These are phyloP conservation scores for Cystobasidium sp. DNA, from an alignment of 1,284 basidiomycete genomes.

Conservation along the genomic window DNA sequence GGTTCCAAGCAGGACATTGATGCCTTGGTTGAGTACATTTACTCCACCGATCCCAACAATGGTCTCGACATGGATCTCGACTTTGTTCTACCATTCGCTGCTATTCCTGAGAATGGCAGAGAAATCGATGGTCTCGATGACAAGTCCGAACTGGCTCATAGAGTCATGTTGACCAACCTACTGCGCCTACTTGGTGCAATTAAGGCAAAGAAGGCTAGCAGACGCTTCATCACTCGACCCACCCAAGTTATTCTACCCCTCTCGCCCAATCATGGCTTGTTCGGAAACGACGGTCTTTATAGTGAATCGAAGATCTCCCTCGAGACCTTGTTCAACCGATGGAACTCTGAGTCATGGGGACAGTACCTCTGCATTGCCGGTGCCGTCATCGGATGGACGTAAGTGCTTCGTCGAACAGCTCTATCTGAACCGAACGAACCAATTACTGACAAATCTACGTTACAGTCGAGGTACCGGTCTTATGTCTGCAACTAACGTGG, in stretches of 20 bases:
- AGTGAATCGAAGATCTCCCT: slow-evolving; percentile 98
- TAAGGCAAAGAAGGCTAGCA: slow-evolving; percentile 95
- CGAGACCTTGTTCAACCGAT: slow-evolving; percentile 96
- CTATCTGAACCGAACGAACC: slow-evolving; percentile 43
- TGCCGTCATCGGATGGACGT: slow-evolving; percentile 81
- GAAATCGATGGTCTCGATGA: slow-evolving; percentile 97
- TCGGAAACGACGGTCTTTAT: slow-evolving; percentile 97
- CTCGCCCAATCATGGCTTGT: slow-evolving; percentile 96
- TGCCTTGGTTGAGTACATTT: slow-evolving; percentile 96
- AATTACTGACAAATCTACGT: slow-evolving; percentile 55
- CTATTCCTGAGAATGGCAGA: slow-evolving; percentile 96
- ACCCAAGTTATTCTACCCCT: slow-evolving; percentile 97
- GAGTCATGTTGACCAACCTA: slow-evolving; percentile 74
- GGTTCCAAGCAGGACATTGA: slow-evolving; percentile 97
- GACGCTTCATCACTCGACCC: slow-evolving; percentile 93
- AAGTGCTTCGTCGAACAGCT: slow-evolving; percentile 52
- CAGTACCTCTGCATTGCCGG: slow-evolving; percentile 97
- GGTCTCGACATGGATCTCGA: slow-evolving; percentile 93
- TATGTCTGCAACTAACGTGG: slow-evolving; percentile 93
- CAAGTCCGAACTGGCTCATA: slow-evolving; percentile 95
- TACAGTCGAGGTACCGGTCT: slow-evolving; percentile 99
- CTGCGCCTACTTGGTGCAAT: slow-evolving; percentile 93
- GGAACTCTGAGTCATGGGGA: slow-evolving; percentile 98
- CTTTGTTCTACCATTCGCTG: slow-evolving; percentile 97
- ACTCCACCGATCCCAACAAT: slow-evolving; percentile 66